Conservation (phyloP, 768 basidiomycete species). For the Amanita rubescens region DNA sequence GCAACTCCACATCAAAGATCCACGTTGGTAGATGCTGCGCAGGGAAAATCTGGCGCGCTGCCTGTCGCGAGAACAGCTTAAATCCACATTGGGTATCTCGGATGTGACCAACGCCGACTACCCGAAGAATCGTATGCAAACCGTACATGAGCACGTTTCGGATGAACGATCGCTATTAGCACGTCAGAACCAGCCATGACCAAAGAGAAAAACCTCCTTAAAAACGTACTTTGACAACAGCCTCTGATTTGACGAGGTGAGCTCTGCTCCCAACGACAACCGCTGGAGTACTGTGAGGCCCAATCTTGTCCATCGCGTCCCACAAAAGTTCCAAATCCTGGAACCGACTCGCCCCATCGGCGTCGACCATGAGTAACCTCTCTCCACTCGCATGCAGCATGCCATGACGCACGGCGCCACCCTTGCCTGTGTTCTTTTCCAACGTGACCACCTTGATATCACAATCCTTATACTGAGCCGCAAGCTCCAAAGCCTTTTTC, state of each 20-base stretch:
- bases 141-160: constrained; percentile 94
- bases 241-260: constrained; percentile 86
- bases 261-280: constrained; percentile 86
- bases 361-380: constrained; percentile 86
- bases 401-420: constrained; percentile 89
- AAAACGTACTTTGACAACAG: constrained; percentile 80
- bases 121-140: constrained; percentile 80
- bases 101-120: constrained; percentile 86
- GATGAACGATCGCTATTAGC: constrained; percentile 67
- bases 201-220: constrained; percentile 1
- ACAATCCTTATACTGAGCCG: constrained; percentile 41
- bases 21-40: constrained; percentile 82
- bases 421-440: constrained; percentile 82
- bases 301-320: constrained; percentile 59
- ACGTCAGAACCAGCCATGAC: not conserved
- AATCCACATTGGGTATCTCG: constrained; percentile 97
- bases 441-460: constrained; percentile 77
- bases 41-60: constrained; percentile 81
- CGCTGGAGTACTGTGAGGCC: constrained; percentile 40
- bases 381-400: constrained; percentile 76
- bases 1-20: constrained; percentile 96
- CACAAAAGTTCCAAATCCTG: constrained; percentile 78
- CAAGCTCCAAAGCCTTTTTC: constrained; percentile 54
- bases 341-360: constrained; percentile 89
- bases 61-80: constrained; percentile 84